Percentiles rank a stretch among this genome's conserved stretches.
phyloP scores from a whole-genome alignment of 192 early-diverging fungal genomes.

The Backusella macrospora region DNA sequence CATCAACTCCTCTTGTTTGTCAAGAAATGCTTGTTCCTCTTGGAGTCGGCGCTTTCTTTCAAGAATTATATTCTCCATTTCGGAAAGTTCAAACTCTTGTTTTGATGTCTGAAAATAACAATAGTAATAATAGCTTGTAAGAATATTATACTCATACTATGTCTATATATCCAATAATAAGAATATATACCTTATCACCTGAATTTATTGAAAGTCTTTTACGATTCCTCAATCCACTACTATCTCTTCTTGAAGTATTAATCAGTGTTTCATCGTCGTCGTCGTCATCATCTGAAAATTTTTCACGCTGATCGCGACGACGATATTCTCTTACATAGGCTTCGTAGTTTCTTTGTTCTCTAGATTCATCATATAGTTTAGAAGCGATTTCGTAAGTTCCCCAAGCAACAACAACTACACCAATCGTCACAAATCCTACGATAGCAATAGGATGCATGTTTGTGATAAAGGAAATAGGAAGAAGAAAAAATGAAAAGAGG shows the following conservation, averaged over 20 bases:
- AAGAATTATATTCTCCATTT: slow-evolving; percentile 15
- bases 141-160: too few species aligned
- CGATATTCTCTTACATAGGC: not conserved
- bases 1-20: slow-evolving; percentile 3
- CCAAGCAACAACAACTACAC: not conserved
- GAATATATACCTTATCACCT: not conserved
- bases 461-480: not conserved
- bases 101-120: not conserved
- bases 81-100: slow-evolving; percentile 15
- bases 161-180: too few species aligned
- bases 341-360: not conserved
- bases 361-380: not conserved
- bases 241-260: not conserved
- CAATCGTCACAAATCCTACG: not conserved
- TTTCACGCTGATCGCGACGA: not conserved
- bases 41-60: not conserved
- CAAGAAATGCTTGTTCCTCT: slow-evolving; percentile 6
- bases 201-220: not conserved
- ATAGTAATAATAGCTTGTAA: not conserved
- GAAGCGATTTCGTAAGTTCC: not conserved
- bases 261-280: slow-evolving; percentile 6
- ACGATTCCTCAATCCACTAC: not conserved
- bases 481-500: not conserved
- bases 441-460: slow-evolving; percentile 3
- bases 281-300: not conserved